phyloP scores from a whole-genome alignment of 2,329 filamentous ascomycete genomes.

The Lachnellula suecica region DNA sequence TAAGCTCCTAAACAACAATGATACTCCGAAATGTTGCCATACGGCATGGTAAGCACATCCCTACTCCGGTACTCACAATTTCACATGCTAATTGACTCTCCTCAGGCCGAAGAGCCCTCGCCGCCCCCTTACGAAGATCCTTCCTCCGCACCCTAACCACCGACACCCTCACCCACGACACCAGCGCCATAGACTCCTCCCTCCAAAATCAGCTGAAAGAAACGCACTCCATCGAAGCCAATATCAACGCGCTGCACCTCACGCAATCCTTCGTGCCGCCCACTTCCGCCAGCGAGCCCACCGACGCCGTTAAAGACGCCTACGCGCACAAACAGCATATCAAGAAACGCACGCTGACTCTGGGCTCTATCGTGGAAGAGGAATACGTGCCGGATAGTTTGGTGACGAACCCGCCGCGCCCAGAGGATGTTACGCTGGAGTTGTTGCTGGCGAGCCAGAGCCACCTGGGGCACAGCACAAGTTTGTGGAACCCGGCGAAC shows the following conservation, averaged over 20 bases:
- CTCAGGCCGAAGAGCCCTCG: conserved; percentile 54
- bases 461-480: conserved; percentile 87
- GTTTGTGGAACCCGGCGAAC: conserved; percentile 93
- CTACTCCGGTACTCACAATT: background rate
- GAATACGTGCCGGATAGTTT: conserved; percentile 67
- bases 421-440: conserved; percentile 84
- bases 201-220: conserved; percentile 20
- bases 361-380: conserved; percentile 49
- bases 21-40: conserved; percentile 53
- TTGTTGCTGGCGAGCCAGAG: conserved; percentile 83
- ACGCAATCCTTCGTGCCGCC: conserved; percentile 28
- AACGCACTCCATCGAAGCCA: conserved; percentile 22
- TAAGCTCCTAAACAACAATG: conserved; percentile 41
- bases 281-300: conserved; percentile 4
- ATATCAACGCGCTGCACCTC: conserved; percentile 22
- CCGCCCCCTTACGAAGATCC: conserved; percentile 38
- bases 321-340: conserved; percentile 34
- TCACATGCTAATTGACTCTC: conserved; percentile 20
- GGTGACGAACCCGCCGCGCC: conserved; percentile 69
- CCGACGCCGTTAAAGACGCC: conserved; percentile 13
- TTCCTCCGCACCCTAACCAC: conserved; percentile 40
- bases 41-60: conserved; percentile 49
- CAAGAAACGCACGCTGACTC: conserved; percentile 42
- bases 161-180: conserved; percentile 20
- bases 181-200: conserved; percentile 13